These are phyloP conservation scores for Ustilago cynodontis DNA, from an alignment of 1,284 basidiomycete genomes.

Conservation along the genomic window DNA sequence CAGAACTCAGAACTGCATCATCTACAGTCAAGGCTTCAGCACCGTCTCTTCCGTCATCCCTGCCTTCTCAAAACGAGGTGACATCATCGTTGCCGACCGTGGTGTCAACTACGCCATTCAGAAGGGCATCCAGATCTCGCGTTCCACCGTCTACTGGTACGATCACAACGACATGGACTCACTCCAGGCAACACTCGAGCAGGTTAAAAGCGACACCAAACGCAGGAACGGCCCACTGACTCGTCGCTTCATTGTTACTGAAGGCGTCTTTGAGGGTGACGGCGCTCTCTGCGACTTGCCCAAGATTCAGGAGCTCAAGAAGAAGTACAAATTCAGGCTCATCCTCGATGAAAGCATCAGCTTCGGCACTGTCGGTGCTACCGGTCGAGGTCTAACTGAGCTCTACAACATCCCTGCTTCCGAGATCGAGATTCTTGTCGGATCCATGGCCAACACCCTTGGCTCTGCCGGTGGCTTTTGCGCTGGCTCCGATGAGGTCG, in stretches of 20 bases:
- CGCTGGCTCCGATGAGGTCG: conserved; percentile 84
- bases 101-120: conserved; percentile 94
- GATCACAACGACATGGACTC: conserved; percentile 94
- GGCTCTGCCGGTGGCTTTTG: conserved; percentile 93
- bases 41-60: conserved; percentile 95
- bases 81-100: conserved; percentile 97
- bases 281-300: conserved; percentile 91
- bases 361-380: conserved; percentile 90
- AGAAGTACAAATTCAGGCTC: conserved; percentile 93
- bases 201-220: conserved; percentile 86
- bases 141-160: conserved; percentile 91
- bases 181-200: conserved; percentile 86
- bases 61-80: conserved; percentile 96
- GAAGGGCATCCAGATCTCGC: conserved; percentile 95
- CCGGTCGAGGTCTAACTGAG: conserved; percentile 94
- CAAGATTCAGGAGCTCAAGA: conserved; percentile 91
- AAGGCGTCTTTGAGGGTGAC: conserved; percentile 96
- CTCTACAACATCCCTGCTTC: conserved; percentile 83
- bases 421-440: conserved; percentile 75
- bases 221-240: conserved; percentile 86
- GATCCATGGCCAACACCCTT: conserved; percentile 87
- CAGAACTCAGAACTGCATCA: conserved; percentile 86
- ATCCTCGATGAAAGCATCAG: conserved; percentile 95
- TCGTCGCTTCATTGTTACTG: conserved; percentile 93
- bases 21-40: conserved; percentile 94